Evolutionary conservation across 2,329 filamentous ascomycete genomes (phyloP).

Genomic region (Penicillium thymicola): DNA sequence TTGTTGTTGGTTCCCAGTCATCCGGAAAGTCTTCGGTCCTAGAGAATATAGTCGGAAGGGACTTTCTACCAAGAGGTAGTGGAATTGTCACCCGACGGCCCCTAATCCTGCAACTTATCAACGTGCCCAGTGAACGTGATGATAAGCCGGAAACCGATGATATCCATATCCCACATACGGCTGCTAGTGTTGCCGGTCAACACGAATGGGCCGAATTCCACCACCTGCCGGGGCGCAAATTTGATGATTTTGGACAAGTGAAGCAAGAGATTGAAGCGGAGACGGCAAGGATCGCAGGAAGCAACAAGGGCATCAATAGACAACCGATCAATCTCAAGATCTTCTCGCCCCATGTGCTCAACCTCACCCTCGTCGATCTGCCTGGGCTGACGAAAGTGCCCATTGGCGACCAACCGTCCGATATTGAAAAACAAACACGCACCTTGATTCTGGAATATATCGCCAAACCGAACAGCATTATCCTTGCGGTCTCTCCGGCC

Average conservation of each 20-base stretch:
- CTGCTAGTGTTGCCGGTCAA: slow-evolving; percentile 66
- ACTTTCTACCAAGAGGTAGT: slow-evolving; percentile 93
- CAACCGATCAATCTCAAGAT: slow-evolving; percentile 98
- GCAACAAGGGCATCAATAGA: slow-evolving; percentile 96
- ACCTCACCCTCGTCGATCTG: slow-evolving; percentile 91
- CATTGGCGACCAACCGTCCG: slow-evolving; percentile 93
- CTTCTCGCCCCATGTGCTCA: slow-evolving; percentile 94
- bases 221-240: slow-evolving; percentile 83
- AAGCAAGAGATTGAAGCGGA: slow-evolving; percentile 97
- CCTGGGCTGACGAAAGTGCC: slow-evolving; percentile 96
- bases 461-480: slow-evolving; percentile 96
- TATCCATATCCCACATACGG: slow-evolving; percentile 68
- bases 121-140: slow-evolving; percentile 71
- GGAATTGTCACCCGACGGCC: slow-evolving; percentile 94
- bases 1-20: slow-evolving; percentile 97
- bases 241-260: slow-evolving; percentile 88
- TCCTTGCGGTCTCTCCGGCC: slow-evolving; percentile 92
- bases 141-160: slow-evolving; percentile 67
- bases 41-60: slow-evolving; percentile 96
- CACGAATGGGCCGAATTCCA: slow-evolving; percentile 92
- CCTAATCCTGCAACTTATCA: slow-evolving; percentile 96
- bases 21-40: slow-evolving; percentile 98
- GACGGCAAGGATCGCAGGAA: slow-evolving; percentile 89
- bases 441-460: slow-evolving; percentile 98
- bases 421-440: slow-evolving; percentile 98